A percentile compares a stretch with the other conserved stretches of the same genome.
Evolutionary conservation across 1,139 yeast genomes (phyloP).

Genomic region (Nakaseomyces uthaithaninus): DNA sequence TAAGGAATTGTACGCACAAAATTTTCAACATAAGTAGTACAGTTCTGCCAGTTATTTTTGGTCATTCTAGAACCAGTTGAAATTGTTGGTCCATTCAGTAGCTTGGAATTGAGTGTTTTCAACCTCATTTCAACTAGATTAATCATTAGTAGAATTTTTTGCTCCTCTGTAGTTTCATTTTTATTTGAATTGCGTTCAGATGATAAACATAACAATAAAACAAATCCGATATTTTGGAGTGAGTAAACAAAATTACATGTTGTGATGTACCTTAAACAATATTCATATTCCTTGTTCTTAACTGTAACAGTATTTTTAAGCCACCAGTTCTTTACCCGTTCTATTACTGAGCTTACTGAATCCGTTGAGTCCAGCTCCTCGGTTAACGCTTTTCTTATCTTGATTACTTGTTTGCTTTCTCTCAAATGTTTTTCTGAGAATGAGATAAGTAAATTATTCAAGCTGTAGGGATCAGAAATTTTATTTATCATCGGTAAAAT

Average conservation of each 20-base stretch:
- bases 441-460: constrained; percentile 57
- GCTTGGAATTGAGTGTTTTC: constrained; percentile 5
- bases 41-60: constrained; percentile 34
- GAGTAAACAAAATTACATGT: not conserved
- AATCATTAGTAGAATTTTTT: constrained; percentile 32
- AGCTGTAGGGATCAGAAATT: constrained; percentile 67
- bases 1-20: constrained; percentile 17
- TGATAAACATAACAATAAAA: constrained; percentile 17
- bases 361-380: constrained; percentile 24
- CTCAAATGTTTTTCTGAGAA: constrained; percentile 58
- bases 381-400: constrained; percentile 55
- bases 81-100: constrained; percentile 11
- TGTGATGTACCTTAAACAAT: constrained; percentile 21
- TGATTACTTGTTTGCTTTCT: constrained; percentile 69
- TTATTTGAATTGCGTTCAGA: constrained; percentile 16
- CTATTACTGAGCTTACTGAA: constrained; percentile 22
- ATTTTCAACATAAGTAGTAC: constrained; percentile 13
- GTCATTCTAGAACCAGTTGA: constrained; percentile 18
- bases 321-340: not conserved
- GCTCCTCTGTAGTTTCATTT: constrained; percentile 24
- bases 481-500: constrained; percentile 48
- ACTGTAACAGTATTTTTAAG: constrained; percentile 2
- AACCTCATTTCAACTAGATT: constrained; percentile 33
- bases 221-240: constrained; percentile 3
- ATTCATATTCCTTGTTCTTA: constrained; percentile 20